Base-by-base conservation (phyloP, 2,329 filamentous ascomycete genomes). In the Alternaria hordeiaustralica region DNA sequence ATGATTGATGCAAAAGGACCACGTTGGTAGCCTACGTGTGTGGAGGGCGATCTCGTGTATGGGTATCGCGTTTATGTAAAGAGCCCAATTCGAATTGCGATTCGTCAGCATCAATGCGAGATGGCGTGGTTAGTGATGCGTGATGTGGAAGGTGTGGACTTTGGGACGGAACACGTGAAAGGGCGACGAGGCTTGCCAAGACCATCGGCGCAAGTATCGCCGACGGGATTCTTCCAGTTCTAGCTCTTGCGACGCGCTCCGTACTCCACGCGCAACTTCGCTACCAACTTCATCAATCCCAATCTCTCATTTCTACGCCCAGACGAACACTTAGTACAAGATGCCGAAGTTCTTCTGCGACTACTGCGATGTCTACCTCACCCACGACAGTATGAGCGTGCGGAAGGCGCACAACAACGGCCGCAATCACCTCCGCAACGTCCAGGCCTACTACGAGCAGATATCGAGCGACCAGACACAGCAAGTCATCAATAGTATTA, bases 331-430 rank as follows among this genome's bases (percentile, higher is more conserved):
- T 10, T n/a, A 4, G 5, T 12, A 23, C 61, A 68, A 47, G 4
- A 74, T 74, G 71, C 71, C 71, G 21, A 74, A 74, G 64, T 74
- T 74, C 65, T 74, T 74, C 56, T 74, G 94, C 87, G 96, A 99
- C 82, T 99, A 99, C 84, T 99, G 96, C 88, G 96, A 99, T 91
- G 96, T 99, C 82, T 99, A 99, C 87, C 92, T 99, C 75, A 99
- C 96, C 72, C 96, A 99, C 87, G 96, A 99, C 87, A 97, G 94
- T 49, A 98, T 98, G 95, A 97, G 94, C 83, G 96, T 99, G 83
- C 94, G 96, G 75, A 98, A 98, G 85, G 96, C 96, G 54, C 96
- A 99, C 83, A 99, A 99, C 86, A 92, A 89, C 79, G 96, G 96
- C 67, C 90, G 95, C 75, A 99, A 99, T 84, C 96, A 99, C 79